phyloP scores from a whole-genome alignment of 257 asterid species.

The Lithospermum erythrorhizon region DNA sequence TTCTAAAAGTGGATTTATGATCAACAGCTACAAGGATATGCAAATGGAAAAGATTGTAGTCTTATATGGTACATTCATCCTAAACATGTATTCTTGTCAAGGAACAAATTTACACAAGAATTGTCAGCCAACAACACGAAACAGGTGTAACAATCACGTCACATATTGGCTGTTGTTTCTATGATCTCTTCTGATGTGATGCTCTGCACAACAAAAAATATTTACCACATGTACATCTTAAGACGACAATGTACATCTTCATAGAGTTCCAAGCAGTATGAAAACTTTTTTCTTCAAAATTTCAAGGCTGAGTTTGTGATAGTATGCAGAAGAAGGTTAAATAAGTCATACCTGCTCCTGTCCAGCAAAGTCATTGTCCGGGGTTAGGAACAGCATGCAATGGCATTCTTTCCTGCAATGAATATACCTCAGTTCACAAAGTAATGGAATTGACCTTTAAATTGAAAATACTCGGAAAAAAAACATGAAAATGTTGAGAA shows the following conservation, averaged over 20 bases:
- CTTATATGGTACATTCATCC: neutral
- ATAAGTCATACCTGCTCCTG: slow-evolving; percentile 54
- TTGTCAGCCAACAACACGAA: neutral
- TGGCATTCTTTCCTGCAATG: slow-evolving; percentile 83
- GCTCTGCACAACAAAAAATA: slow-evolving; percentile 33
- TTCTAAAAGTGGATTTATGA: too few species aligned
- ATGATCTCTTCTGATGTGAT: slow-evolving; percentile 67
- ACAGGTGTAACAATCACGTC: slow-evolving; percentile 8
- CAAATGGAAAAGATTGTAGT: neutral
- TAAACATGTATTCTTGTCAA: neutral
- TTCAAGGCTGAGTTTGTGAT: neutral
- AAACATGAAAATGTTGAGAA: neutral
- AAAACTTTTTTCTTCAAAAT: neutral
- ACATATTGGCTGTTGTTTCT: slow-evolving; percentile 76
- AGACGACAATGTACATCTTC: neutral
- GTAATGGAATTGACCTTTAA: neutral
- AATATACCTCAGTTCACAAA: slow-evolving; percentile 8
- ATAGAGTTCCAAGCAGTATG: neutral
- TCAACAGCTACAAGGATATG: neutral
- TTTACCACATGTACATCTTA: neutral
- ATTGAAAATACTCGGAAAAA: neutral
- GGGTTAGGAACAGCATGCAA: slow-evolving; percentile 89
- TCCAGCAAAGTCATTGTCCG: slow-evolving; percentile 91
- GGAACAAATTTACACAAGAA: slow-evolving; percentile 3
- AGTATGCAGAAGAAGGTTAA: neutral